Evolutionary conservation across 2,329 filamentous ascomycete species (phyloP), one percentile per base, ranked within the genome.

Genomic region (Verticillium dahliae): DNA sequence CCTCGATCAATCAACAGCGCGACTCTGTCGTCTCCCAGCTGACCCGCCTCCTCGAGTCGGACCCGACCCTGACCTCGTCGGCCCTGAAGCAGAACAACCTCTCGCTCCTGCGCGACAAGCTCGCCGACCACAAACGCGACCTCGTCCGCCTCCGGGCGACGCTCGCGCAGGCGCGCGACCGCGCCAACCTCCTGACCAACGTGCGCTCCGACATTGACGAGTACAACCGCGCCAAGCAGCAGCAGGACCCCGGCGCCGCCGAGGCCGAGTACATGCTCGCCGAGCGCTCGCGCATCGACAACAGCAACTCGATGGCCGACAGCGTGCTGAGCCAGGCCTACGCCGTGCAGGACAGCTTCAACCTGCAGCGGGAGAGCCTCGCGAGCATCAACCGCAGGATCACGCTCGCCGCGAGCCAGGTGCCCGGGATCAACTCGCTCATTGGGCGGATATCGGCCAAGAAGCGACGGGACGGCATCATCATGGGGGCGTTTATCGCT

Each of bases 211-310:
- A 99, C 74, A 98, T 98, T 74, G 85, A 92, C 74, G 88, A 91
- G 60, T 97, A 97, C 78, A 52, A 55, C 41, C 90, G 90, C 60
- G 85, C 89, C 58, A 86, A 85, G 61, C 58, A 59, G 33, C 57
- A 54, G 58, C 41, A 54, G 58, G 95, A 96, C 72, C 91, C 91
- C 9, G 90, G 86, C 68, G 87, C 87, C 2, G 90, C 89, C 60
- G 95, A 98, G 78, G 92, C 92, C 56, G 94, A 99, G 64, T 99
- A 98, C 80, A 97, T 99, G 93, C 84, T 99, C 34, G 90, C 91
- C 69, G 95, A 99, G 82, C 85, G 95, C 59, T 80, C 82, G 65
- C 85, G 90, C 66, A 86, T 99, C 71, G 95, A 99, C 72, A 89
- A 92, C 73, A 96, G 91, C 70, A 90, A 98, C 76, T 90, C 86